A percentile compares a stretch with the other conserved stretches of the same genome.
Evolutionary conservation across 768 basidiomycete genomes (phyloP).

Genomic region (Cystobasidium tubakii): DNA sequence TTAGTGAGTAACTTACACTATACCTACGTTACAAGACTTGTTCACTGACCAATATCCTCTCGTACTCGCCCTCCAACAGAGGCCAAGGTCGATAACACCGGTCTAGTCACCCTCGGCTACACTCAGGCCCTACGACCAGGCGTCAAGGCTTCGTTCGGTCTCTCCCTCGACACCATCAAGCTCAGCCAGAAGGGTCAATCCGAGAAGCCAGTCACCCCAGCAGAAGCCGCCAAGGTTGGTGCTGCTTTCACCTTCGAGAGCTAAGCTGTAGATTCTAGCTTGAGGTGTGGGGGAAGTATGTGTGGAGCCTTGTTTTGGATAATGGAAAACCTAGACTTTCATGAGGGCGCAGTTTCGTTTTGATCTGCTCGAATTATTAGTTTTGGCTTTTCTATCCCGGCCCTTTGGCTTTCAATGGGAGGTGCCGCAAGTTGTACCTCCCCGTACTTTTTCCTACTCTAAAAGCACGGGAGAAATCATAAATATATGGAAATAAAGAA

Average conservation of each 20-base stretch:
- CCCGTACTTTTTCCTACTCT: background rate
- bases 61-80: conserved; percentile 75
- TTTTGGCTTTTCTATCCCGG: background rate
- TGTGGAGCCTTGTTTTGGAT: no score
- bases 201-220: conserved; percentile 49
- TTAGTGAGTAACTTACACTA: conserved; percentile 33
- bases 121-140: conserved; percentile 87
- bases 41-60: conserved; percentile 1
- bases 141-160: conserved; percentile 85
- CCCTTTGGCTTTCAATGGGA: no score
- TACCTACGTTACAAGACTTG: background rate
- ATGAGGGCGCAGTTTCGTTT: background rate
- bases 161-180: conserved; percentile 89
- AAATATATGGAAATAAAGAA: background rate
- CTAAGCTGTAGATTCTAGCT: background rate
- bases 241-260: conserved; percentile 51
- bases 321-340: background rate
- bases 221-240: conserved; percentile 50
- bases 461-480: background rate
- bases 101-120: conserved; percentile 55
- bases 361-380: background rate
- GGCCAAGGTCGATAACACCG: conserved; percentile 96
- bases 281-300: background rate
- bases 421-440: background rate
- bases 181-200: conserved; percentile 49